phyloP scores from a whole-genome alignment of 2,329 filamentous ascomycete species.

The Colletotrichum gloeosporioides region DNA sequence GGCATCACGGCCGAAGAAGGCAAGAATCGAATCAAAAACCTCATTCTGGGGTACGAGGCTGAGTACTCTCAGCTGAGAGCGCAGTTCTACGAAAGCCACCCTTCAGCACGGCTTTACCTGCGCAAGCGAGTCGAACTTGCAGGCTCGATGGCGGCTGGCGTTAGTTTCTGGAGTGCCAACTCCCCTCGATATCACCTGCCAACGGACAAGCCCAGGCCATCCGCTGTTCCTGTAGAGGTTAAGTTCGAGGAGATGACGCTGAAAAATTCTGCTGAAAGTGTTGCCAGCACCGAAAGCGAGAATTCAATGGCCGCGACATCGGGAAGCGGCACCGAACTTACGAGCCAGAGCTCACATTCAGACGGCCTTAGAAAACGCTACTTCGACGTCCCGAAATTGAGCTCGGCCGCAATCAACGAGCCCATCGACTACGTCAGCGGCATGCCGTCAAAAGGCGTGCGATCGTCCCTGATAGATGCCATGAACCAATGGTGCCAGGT shows the following conservation, averaged over 20 bases:
- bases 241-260: background rate
- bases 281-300: background rate
- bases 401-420: constrained; percentile 22
- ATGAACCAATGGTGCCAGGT: background rate
- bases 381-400: background rate
- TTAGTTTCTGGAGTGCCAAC: background rate
- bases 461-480: background rate
- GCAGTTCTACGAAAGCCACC: background rate
- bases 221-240: background rate
- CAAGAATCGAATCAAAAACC: background rate
- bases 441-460: background rate
- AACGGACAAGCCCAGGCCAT: background rate
- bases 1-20: background rate
- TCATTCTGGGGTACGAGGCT: background rate
- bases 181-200: background rate
- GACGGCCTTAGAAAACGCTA: background rate
- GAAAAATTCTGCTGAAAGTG: background rate
- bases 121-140: background rate
- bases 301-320: background rate
- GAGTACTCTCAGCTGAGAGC: background rate
- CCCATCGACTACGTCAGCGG: background rate
- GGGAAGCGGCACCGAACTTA: background rate
- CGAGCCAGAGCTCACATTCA: background rate
- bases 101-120: background rate
- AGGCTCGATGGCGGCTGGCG: background rate